Conservation (phyloP, 2,329 filamentous ascomycete species). For the Pseudogymnoascus sp. region DNA sequence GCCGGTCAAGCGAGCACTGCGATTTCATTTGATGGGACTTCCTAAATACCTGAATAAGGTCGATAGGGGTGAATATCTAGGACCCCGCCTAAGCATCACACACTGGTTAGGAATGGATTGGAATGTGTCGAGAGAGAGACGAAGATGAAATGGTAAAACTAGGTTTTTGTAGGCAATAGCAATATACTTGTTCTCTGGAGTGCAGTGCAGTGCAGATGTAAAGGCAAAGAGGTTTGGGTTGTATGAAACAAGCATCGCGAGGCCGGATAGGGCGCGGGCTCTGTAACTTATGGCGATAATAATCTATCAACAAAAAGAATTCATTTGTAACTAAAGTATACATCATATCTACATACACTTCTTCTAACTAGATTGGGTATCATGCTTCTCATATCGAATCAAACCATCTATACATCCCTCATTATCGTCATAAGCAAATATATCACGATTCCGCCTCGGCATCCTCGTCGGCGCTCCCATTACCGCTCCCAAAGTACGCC, state of each 20-base stretch:
- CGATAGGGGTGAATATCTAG: background rate
- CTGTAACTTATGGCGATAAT: no score
- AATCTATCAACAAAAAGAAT: no score
- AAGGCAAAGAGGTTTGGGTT: background rate
- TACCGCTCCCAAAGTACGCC: slow-evolving; percentile 30
- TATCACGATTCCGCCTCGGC: background rate
- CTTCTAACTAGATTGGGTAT: slow-evolving; percentile 5
- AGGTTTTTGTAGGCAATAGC: background rate
- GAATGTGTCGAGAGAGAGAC: background rate
- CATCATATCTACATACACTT: background rate
- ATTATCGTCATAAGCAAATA: background rate
- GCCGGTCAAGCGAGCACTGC: slow-evolving; percentile 40
- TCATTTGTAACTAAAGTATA: background rate
- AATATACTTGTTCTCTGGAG: background rate
- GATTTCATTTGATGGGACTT: slow-evolving; percentile 31
- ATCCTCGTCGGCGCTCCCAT: slow-evolving; percentile 12
- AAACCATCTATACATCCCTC: background rate
- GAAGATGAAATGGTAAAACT: background rate
- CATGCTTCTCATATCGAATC: background rate
- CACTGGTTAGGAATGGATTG: background rate
- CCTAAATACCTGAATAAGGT: background rate
- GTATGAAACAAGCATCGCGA: background rate
- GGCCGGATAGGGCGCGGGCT: background rate
- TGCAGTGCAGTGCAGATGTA: background rate
- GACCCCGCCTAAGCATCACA: background rate